Base-by-base conservation (phyloP, 1,139 yeast species). In the Lodderomyces oxycetoniae region DNA sequence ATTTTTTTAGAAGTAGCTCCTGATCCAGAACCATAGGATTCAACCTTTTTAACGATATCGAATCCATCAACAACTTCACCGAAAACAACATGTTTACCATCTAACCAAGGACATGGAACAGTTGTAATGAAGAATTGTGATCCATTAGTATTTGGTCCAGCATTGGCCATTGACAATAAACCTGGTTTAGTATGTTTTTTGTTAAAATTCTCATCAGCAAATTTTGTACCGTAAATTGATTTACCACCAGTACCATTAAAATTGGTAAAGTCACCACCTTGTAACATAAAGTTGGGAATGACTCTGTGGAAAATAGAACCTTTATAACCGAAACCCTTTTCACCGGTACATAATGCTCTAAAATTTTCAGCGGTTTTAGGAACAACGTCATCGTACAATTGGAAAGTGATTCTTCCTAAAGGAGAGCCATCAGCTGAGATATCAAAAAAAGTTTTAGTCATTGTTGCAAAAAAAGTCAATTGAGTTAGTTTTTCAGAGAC, bases 121-220 rank as follows among this genome's bases (percentile, higher is more conserved):
- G 97, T 89, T 76, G 98, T 91, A 70, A 91, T 79, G 79, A 91
- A 91, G 76, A 91, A 91, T 74, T 91, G 98, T 42, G 97, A 89
- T 50, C 98, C 98, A 75, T 91, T 91, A 79, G 97, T 89, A 89
- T 89, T 87, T 69, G 96, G 96, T 61, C 98, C 98, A 54, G 97
- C 96, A 61, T 91, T 91, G 66, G 98, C 98, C 98, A 91, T 91
- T 54, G 96, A 86, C 63, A 91, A 78, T 57, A 89, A 77, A 71
- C 96, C 96, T 55, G 96, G 96, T 67, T 74, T 81, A 70, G 74
- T 77, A 79, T 89, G 97, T 61, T 61, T 82, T 76, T 72, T 77
- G 67, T 62, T 45, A 63, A 89, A 89, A 87, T 89, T 88, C 78
- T 91, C 97, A 60, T 91, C 97, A 45, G 93, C 81, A 69, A 91